Evolutionary conservation across 208 protist species (phyloP).

Genomic region (Acanthamoeba sp.): DNA sequence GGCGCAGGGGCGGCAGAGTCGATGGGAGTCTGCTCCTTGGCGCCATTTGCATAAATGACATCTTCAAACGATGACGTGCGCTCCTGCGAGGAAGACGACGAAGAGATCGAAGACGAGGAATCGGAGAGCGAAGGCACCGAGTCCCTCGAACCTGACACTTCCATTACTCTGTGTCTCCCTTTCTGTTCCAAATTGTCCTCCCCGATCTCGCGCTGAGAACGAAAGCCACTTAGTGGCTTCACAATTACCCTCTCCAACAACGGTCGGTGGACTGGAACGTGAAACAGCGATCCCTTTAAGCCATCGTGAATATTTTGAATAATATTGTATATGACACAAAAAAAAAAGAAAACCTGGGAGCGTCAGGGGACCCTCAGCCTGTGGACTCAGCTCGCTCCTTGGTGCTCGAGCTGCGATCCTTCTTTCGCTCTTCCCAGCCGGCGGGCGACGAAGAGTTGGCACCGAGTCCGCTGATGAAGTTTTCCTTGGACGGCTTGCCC

Average conservation of each 20-base stretch:
- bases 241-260: not conserved
- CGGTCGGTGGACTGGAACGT: too few relatives aligned
- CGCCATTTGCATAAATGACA: not conserved
- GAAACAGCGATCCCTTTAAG: too few relatives aligned
- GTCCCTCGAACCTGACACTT: not conserved
- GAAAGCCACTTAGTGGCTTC: not conserved
- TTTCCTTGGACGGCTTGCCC: not conserved
- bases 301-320: too few relatives aligned
- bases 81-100: not conserved
- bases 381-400: not conserved
- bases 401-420: not conserved
- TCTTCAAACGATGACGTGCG: conserved; percentile 1
- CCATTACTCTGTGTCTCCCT: not conserved
- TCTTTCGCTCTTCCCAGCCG: not conserved
- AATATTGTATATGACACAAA: not conserved
- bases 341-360: too few relatives aligned
- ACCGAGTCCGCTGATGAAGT: not conserved
- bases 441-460: not conserved
- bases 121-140: not conserved
- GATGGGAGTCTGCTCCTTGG: not conserved
- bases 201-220: too few relatives aligned
- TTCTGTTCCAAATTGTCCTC: not conserved
- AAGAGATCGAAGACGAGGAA: not conserved
- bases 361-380: not conserved
- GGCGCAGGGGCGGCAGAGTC: not conserved